These are phyloP conservation scores for Fusarium multiceps DNA, from an alignment of 2,329 filamentous ascomycete species.

Conservation along the genomic window DNA sequence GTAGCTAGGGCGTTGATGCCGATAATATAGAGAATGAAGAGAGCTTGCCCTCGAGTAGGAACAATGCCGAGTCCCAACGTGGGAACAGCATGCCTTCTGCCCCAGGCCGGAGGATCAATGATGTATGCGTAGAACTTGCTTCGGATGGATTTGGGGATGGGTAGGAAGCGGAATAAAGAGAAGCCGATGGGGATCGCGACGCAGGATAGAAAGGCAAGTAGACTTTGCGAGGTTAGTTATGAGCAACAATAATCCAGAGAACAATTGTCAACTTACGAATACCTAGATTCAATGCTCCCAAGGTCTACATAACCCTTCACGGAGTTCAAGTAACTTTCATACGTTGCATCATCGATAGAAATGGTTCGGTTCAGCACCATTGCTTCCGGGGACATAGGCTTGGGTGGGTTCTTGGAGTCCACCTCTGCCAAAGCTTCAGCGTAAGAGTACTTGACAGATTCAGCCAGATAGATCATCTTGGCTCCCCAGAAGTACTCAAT, in stretches of 20 bases:
- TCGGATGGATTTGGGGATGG: constrained; percentile 18
- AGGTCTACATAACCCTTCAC: constrained; percentile 8
- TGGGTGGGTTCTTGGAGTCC: constrained; percentile 4
- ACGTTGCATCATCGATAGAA: constrained; percentile 6
- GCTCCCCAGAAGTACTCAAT: constrained; percentile 37
- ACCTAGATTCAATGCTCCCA: constrained; percentile 30
- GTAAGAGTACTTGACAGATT: constrained; percentile 24
- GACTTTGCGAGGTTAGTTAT: constrained; percentile 6
- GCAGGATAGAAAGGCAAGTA: constrained; percentile 38
- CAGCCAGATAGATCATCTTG: constrained; percentile 23
- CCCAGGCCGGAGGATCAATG: constrained; percentile 46
- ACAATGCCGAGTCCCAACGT: constrained; percentile 44
- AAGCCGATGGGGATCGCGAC: constrained; percentile 36
- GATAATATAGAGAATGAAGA: constrained; percentile 57
- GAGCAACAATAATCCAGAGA: too few relatives aligned
- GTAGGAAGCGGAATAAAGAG: constrained; percentile 39
- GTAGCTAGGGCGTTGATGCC: constrained; percentile 52
- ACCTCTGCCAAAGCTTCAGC: constrained; percentile 26
- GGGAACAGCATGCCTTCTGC: constrained; percentile 40
- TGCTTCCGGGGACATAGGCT: constrained; percentile 1
- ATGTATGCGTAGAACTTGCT: constrained; percentile 45
- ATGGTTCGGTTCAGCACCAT: constrained; percentile 33
- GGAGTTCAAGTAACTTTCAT: constrained; percentile 19
- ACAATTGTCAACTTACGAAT: constrained; percentile 23
- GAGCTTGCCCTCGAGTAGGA: constrained; percentile 56